Evolutionary conservation across 2,329 filamentous ascomycete species (phyloP), one percentile per base, ranked within the genome.

Genomic region (Coleophoma crateriformis): DNA sequence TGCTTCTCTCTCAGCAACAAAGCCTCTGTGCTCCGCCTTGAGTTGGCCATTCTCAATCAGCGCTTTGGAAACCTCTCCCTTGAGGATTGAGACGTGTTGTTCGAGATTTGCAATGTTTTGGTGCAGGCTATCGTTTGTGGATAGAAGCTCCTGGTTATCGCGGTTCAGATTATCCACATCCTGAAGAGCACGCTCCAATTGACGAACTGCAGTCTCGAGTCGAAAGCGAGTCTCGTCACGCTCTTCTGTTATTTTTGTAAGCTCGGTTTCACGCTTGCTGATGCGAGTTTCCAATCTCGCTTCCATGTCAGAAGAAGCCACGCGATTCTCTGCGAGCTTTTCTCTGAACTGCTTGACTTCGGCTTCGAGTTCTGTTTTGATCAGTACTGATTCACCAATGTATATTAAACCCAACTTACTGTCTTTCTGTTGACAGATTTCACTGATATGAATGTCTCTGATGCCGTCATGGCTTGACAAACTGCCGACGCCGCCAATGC

Each of bases 391-490:
- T 7, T 27, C 27, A 7, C 6, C 11, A 13, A 38, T 12, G 11
- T 7, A 38, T 5, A n/a, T 14, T 7, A 5, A 17, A 12, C 14
- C 12, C 6, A 17, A 38, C 35, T 17, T 38, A 38, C 35, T 14
- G 15, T 38, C 35, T 38, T 38, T 38, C 35, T 38, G 35, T 13
- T 38, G 35, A 13, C 7, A 38, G 15, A 38, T 17, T 38, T 38
- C 35, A 38, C 35, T 38, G 35, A 38, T n/a, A 7, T 62, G 61
- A 13, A 68, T 60, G 37, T 44, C 22, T 11, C 27, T 27, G n/a
- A 22, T 20, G 10, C 19, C 17, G 12, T 44, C 41, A 44, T 32
- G 27, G 19, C 41, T 44, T 15, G 19, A 22, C 17, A 44, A 10
- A 27, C 41, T 44, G 11, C 41, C 41, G 4, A 44, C 41, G 22